Percentiles rank a stretch among this genome's conserved stretches.
phyloP scores from a whole-genome alignment of 331 rosid genomes.

The Pyrus hybrid region DNA sequence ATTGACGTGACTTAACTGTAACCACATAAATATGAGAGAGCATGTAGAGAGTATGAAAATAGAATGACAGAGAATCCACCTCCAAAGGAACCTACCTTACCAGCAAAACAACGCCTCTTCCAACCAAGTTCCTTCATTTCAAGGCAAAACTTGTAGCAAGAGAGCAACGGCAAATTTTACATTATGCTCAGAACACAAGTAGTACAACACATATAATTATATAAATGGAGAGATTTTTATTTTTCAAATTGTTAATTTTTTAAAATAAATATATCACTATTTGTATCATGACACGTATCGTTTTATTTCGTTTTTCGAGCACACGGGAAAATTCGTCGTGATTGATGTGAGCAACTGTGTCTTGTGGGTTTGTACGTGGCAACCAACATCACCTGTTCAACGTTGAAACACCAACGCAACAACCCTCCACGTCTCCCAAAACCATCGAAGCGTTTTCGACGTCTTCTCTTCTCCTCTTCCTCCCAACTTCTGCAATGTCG shows the following conservation, averaged over 20 bases:
- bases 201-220: fast-evolving
- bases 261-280: no score
- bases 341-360: neutral
- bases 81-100: neutral
- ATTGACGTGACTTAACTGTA: no score
- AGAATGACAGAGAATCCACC: no score
- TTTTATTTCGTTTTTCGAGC: no score
- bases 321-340: fast-evolving
- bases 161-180: no score
- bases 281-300: no score
- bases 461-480: neutral
- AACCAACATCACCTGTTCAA: neutral
- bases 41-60: no score
- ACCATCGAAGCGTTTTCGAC: neutral
- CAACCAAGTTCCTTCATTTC: no score
- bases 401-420: neutral
- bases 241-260: no score
- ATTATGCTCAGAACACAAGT: fast-evolving
- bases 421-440: neutral
- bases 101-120: neutral
- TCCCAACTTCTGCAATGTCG: neutral
- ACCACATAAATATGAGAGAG: no score
- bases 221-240: no score
- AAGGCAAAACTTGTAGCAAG: no score
- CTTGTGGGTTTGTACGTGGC: neutral